These are phyloP conservation scores for Candida suzukii DNA, from an alignment of 805 yeast species.

Conservation along the genomic window DNA sequence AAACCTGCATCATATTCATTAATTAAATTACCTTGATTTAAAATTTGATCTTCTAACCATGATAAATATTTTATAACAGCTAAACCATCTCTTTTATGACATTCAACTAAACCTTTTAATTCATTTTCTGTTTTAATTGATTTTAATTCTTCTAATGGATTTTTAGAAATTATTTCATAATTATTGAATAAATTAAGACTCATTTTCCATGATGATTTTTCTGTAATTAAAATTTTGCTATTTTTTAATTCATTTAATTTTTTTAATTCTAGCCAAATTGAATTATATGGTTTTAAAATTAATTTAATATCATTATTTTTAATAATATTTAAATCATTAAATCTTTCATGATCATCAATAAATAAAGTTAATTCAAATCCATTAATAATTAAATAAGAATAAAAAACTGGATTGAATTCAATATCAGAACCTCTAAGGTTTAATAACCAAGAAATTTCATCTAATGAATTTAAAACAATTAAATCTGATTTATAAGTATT, in stretches of 20 bases:
- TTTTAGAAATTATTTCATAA: constrained; percentile 5
- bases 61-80: constrained; percentile 48
- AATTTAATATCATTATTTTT: constrained; percentile 40
- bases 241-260: constrained; percentile 22
- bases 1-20: constrained; percentile 63
- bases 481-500: constrained; percentile 19
- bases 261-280: constrained; percentile 37
- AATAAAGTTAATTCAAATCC: constrained; percentile 32
- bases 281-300: constrained; percentile 33
- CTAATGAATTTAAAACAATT: constrained; percentile 45
- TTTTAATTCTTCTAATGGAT: constrained; percentile 49
- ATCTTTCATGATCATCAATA: constrained; percentile 33
- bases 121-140: constrained; percentile 44
- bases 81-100: constrained; percentile 53
- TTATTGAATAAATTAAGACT: constrained; percentile 44
- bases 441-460: constrained; percentile 87
- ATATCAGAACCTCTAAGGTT: constrained; percentile 63
- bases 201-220: constrained; percentile 65
- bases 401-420: constrained; percentile 48
- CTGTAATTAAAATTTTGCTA: constrained; percentile 41
- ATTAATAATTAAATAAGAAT: constrained; percentile 41
- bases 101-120: constrained; percentile 40
- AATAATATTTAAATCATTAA: constrained; percentile 26
- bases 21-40: constrained; percentile 34
- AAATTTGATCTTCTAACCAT: constrained; percentile 49